These are phyloP conservation scores for Candida palmyrensis DNA, from an alignment of 805 yeast species.

Conservation along the genomic window DNA sequence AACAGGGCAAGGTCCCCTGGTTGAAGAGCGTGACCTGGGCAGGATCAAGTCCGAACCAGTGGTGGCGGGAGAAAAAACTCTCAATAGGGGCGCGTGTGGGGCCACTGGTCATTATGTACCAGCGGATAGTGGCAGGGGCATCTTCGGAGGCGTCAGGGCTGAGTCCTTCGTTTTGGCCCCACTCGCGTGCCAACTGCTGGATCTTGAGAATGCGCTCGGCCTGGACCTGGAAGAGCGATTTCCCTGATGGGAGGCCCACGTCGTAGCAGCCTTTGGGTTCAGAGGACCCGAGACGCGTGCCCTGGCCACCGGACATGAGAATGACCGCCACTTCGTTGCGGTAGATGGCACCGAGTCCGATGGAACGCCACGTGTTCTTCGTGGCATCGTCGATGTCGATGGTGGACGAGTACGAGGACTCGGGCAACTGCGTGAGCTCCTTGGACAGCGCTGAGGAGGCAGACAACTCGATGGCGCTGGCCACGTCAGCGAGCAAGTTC, in stretches of 20 bases:
- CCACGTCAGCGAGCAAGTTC: conserved; percentile 35
- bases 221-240: conserved; percentile 86
- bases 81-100: conserved; percentile 81
- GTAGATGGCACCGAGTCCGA: conserved; percentile 67
- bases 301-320: conserved; percentile 98
- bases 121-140: conserved; percentile 44
- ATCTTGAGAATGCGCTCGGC: conserved; percentile 75
- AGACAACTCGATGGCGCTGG: conserved; percentile 42
- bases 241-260: conserved; percentile 77
- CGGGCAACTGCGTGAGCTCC: conserved; percentile 47
- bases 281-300: conserved; percentile 86
- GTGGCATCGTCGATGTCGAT: conserved; percentile 35
- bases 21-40: conserved; percentile 74
- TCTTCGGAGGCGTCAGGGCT: conserved; percentile 15
- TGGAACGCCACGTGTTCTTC: conserved; percentile 33
- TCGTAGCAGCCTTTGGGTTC: conserved; percentile 94
- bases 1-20: conserved; percentile 94
- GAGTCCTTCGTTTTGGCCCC: conserved; percentile 17
- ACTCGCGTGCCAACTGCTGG: conserved; percentile 57
- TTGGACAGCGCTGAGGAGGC: conserved; percentile 12
- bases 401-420: conserved; percentile 39
- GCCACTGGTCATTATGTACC: conserved; percentile 94
- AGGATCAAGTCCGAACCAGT: conserved; percentile 64
- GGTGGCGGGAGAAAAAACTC: conserved; percentile 53
- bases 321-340: conserved; percentile 80